Conservation (phyloP, 2,329 filamentous ascomycete species). For the Pestalotiopsis sp. region DNA sequence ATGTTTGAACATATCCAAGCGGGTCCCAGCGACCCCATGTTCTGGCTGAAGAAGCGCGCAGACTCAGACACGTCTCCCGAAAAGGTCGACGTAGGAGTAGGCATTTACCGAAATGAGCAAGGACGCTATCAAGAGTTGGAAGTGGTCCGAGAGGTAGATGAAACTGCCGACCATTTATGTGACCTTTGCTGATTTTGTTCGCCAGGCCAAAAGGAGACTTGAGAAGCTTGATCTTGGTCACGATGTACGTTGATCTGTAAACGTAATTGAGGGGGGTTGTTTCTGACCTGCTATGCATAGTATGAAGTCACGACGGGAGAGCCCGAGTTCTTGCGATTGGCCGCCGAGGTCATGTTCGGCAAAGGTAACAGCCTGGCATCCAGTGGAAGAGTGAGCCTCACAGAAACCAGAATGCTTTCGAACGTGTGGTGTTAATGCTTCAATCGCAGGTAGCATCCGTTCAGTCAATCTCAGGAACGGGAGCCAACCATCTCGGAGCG, state of each 20-base stretch:
- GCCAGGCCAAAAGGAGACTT: constrained; percentile 25
- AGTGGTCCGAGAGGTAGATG: constrained; percentile 23
- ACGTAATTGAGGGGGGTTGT: neutral
- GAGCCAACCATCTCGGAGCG: constrained; percentile 36
- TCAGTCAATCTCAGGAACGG: constrained; percentile 40
- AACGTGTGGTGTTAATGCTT: neutral
- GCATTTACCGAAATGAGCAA: constrained; percentile 36
- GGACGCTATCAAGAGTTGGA: constrained; percentile 33
- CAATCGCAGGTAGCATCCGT: constrained; percentile 31
- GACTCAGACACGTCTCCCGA: constrained; percentile 28
- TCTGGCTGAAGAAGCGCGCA: constrained; percentile 30
- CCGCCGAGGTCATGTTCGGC: constrained; percentile 33
- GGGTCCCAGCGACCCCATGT: constrained; percentile 30
- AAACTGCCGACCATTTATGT: neutral
- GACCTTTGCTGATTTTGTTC: neutral
- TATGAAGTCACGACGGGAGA: constrained; percentile 37
- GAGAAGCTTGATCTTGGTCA: constrained; percentile 23
- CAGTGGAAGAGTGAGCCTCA: neutral
- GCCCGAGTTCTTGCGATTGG: constrained; percentile 28
- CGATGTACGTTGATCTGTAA: constrained; percentile 22
- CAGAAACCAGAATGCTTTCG: neutral
- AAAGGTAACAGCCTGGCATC: neutral
- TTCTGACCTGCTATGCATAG: constrained; percentile 16
- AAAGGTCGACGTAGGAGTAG: constrained; percentile 39
- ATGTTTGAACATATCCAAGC: neutral